A percentile compares a stretch with the other conserved stretches of the same genome.
These are phyloP conservation scores for Pinus albicaulis DNA, from an alignment of 75 land plant species.

Conservation along the genomic window DNA sequence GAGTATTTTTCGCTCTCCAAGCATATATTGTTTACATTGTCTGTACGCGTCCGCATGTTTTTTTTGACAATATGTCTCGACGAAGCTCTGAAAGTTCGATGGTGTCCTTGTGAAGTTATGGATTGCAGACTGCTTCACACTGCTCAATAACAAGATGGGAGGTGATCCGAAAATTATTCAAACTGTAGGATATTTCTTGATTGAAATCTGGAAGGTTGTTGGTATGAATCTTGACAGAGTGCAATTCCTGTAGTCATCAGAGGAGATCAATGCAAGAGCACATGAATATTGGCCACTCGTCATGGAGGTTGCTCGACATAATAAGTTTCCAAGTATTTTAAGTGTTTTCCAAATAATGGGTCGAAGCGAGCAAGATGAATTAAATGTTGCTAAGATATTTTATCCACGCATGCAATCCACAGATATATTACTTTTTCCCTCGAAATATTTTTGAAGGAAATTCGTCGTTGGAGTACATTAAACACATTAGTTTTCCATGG, in stretches of 20 bases:
- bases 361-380: no score
- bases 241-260: constrained; percentile 91
- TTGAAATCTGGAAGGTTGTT: constrained; percentile 44
- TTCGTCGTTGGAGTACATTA: no score
- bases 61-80: no score
- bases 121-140: constrained; percentile 98
- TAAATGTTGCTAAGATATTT: no score
- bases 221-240: constrained; percentile 82
- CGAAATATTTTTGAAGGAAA: no score
- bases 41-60: no score
- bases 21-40: no score
- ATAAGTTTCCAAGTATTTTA: constrained; percentile 71
- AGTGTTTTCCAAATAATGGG: constrained; percentile 30
- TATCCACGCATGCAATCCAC: no score
- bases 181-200: constrained; percentile 68
- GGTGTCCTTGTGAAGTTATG: constrained; percentile 88
- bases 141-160: constrained; percentile 95
- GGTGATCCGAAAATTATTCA: constrained; percentile 91
- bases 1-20: no score
- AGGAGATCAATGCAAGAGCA: constrained; percentile 78
- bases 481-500: no score
- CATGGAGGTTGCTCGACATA: constrained; percentile 90
- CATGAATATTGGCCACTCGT: constrained; percentile 93
- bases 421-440: no score
- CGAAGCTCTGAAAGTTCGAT: no score